These are phyloP conservation scores for Suillus luteus DNA, from an alignment of 768 basidiomycete genomes.

Conservation along the genomic window DNA sequence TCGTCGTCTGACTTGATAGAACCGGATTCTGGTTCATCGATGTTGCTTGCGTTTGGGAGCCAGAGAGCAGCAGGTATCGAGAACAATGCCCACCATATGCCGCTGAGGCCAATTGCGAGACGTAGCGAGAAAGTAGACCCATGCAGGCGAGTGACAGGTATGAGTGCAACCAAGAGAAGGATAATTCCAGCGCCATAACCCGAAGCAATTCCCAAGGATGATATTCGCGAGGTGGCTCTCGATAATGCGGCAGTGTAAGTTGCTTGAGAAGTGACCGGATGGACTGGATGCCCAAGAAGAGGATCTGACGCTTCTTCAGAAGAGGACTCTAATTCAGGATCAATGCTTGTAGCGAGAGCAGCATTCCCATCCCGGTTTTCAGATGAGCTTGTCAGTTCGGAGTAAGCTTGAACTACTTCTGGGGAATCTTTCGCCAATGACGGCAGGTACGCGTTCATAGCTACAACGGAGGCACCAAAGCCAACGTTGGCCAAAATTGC, in stretches of 20 bases:
- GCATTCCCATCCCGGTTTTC: slow-evolving; percentile 17
- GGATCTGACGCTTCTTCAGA: slow-evolving; percentile 40
- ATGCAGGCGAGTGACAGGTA: slow-evolving; percentile 74
- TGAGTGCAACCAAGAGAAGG: slow-evolving; percentile 67
- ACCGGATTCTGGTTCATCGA: slow-evolving; percentile 9
- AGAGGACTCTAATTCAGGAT: slow-evolving; percentile 22
- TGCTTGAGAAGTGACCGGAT: slow-evolving; percentile 31
- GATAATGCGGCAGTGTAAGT: slow-evolving; percentile 64
- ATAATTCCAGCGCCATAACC: slow-evolving; percentile 86
- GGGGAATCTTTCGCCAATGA: slow-evolving; percentile 65
- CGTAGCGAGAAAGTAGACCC: slow-evolving; percentile 80
- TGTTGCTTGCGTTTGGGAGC: slow-evolving; percentile 49
- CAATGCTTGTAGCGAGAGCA: slow-evolving; percentile 17
- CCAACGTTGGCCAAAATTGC: slow-evolving; percentile 81
- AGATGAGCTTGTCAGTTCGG: slow-evolving; percentile 27
- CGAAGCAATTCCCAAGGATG: slow-evolving; percentile 81
- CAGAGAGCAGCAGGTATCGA: slow-evolving; percentile 77
- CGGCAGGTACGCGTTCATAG: slow-evolving; percentile 89
- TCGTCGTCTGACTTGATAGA: slow-evolving; percentile 25
- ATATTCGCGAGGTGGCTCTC: slow-evolving; percentile 78
- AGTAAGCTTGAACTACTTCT: slow-evolving; percentile 49
- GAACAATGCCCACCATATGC: slow-evolving; percentile 86
- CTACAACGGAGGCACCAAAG: slow-evolving; percentile 86
- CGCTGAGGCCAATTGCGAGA: slow-evolving; percentile 82
- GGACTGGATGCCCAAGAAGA: slow-evolving; percentile 30